Base-by-base conservation (phyloP, 768 basidiomycete species). In the Chalciporus pseudorubinellus region DNA sequence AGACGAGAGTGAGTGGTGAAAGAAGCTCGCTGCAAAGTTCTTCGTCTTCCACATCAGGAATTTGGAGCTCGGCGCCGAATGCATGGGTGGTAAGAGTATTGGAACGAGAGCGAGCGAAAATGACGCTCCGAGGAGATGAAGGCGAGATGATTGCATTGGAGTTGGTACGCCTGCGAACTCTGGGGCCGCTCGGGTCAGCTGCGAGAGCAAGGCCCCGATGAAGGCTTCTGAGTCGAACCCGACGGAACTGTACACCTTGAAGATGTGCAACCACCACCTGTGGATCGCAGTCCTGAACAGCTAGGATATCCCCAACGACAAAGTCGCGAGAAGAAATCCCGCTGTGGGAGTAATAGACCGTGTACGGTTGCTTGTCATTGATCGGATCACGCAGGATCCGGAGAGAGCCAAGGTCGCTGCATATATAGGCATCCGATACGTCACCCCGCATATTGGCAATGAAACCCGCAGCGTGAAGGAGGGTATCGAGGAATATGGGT, bases 381-480 rank as follows among this genome's bases (percentile, higher is more conserved):
- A 83, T 52, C 2, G 71, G 56, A 16, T 72, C 62, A 2, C 78
- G 71, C 1, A 86, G 59, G 6, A 81, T 59, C 49, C 75, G 74
- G 38, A 85, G 69, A 6, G 71, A 60, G 14, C 73, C 78, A 26
- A 87, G 71, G 20, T 77, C 73, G 24, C 69, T 77, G 71, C 87
- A 89, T 48, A 90, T 84, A 62, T 79, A 84, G 1, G 77, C 83
- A 47, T 85, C 78, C 22, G 78, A 70, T 21, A 71, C 48, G 10
- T 70, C 65, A 8, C 76, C 79, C 36, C 74, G 77, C 59, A 81
- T 62, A 63, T 89, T 90, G 21, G 81, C 76, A 29, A 88, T 69
- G 65, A 89, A 87, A 3, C 88, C 88, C 0, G 86, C 80, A 33
- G 80, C 75, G 51, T 89, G 88, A 26, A 88, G 69, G 26, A 89